phyloP scores from a whole-genome alignment of 2,329 filamentous ascomycete genomes.

The Alternaria hordeiaustralica region DNA sequence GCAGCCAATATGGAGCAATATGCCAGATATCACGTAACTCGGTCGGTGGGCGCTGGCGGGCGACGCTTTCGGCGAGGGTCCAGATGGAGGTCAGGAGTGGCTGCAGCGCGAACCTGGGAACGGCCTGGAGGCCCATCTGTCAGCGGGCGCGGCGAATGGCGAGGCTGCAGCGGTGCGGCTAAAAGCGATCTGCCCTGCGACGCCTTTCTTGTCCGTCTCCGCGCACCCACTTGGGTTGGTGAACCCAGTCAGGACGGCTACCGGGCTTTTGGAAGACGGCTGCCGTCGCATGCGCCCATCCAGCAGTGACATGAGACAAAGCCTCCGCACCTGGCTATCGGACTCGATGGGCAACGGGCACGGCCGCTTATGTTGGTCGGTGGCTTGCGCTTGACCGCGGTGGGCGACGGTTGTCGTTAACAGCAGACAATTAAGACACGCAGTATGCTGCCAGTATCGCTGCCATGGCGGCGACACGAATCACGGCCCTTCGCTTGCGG shows the following conservation, averaged over 20 bases:
- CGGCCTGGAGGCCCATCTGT: constrained; percentile 14
- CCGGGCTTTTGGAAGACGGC: constrained; percentile 36
- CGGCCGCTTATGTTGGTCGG: constrained; percentile 24
- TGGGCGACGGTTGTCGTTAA: constrained; percentile 1
- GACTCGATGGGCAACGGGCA: constrained; percentile 26
- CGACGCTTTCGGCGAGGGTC: constrained; percentile 21
- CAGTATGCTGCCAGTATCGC: not conserved
- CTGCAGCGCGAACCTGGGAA: constrained; percentile 18
- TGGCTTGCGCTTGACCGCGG: constrained; percentile 25
- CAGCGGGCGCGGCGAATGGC: constrained; percentile 20
- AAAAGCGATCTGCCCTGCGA: constrained; percentile 27
- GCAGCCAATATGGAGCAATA: constrained; percentile 44
- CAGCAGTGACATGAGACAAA: constrained; percentile 31
- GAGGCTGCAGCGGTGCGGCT: constrained; percentile 6
- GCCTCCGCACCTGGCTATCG: constrained; percentile 30
- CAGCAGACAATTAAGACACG: constrained; percentile 15
- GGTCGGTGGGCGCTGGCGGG: constrained; percentile 27
- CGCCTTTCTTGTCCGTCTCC: constrained; percentile 21
- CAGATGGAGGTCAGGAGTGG: constrained; percentile 18
- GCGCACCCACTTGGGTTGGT: constrained; percentile 3
- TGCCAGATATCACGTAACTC: constrained; percentile 43
- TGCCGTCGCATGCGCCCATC: constrained; percentile 32
- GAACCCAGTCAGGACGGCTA: constrained; percentile 23
- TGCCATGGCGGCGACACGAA: not conserved
- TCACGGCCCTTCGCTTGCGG: not conserved